Conservation (phyloP, 805 yeast genomes). For the Lipomyces japonicus region DNA sequence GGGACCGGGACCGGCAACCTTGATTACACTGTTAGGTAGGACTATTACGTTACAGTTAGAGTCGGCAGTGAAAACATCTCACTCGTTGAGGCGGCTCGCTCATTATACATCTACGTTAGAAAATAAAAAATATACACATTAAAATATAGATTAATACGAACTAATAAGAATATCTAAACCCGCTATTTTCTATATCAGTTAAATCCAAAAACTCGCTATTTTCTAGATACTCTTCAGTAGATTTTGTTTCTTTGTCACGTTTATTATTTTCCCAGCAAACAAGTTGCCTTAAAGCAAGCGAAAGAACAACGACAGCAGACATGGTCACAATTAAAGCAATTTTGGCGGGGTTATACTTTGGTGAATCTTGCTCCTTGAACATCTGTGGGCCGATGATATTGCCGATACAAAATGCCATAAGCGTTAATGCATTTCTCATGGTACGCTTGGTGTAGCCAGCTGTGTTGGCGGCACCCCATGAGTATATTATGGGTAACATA, state of each 20-base stretch:
- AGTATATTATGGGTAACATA: slow-evolving; percentile 11
- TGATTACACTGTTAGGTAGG: too few relatives aligned
- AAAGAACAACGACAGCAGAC: slow-evolving; percentile 43
- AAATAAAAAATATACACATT: neutral
- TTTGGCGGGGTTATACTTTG: slow-evolving; percentile 56
- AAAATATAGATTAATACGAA: neutral
- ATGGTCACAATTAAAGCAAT: slow-evolving; percentile 53
- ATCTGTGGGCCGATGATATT: slow-evolving; percentile 65
- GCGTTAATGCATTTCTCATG: slow-evolving; percentile 53
- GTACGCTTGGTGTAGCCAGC: slow-evolving; percentile 76
- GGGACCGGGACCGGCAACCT: too few relatives aligned
- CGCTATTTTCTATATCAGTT: slow-evolving; percentile 53
- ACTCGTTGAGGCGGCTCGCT: too few relatives aligned
- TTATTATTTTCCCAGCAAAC: slow-evolving; percentile 45
- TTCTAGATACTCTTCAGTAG: slow-evolving; percentile 33
- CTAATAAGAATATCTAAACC: slow-evolving; percentile 44
- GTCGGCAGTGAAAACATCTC: too few relatives aligned
- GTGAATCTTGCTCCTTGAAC: slow-evolving; percentile 50
- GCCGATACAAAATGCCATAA: slow-evolving; percentile 65
- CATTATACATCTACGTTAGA: too few relatives aligned
- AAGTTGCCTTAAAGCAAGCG: slow-evolving; percentile 36
- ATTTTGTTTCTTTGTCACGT: slow-evolving; percentile 45
- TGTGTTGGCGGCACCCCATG: slow-evolving; percentile 42
- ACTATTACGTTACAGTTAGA: too few relatives aligned
- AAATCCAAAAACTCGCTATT: slow-evolving; percentile 49